These are phyloP conservation scores for Athelia sp. DNA, from an alignment of 1,284 basidiomycete genomes.

Conservation along the genomic window DNA sequence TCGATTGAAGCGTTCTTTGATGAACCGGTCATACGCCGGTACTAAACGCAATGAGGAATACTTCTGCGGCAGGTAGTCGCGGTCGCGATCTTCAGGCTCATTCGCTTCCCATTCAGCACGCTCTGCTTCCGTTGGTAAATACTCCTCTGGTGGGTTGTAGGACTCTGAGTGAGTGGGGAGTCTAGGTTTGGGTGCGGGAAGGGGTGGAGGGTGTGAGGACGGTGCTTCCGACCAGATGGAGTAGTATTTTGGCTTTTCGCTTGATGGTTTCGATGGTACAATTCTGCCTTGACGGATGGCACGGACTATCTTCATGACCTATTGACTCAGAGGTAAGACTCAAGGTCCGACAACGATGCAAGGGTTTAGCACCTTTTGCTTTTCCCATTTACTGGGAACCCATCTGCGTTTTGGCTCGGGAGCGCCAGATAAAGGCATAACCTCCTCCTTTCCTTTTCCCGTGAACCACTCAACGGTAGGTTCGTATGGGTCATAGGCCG, in stretches of 20 bases:
- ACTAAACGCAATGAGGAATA: conserved; percentile 84
- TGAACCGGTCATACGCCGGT: conserved; percentile 88
- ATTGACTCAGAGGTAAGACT: conserved; percentile 10
- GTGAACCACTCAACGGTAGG: conserved; percentile 97
- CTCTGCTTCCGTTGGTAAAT: conserved; percentile 88
- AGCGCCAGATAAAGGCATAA: conserved; percentile 87
- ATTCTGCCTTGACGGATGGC: conserved; percentile 97
- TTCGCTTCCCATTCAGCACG: conserved; percentile 79
- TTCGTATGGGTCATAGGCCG: conserved; percentile 87
- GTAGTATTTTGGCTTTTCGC: conserved; percentile 77
- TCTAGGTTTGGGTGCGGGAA: conserved; percentile 89
- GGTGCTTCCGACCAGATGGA: conserved; percentile 85
- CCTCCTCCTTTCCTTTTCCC: conserved; percentile 89
- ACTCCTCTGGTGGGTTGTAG: conserved; percentile 98
- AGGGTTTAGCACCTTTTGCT: conserved; percentile 78
- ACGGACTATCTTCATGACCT: conserved; percentile 99
- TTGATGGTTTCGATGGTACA: conserved; percentile 79
- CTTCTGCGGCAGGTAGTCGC: conserved; percentile 88
- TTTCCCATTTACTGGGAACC: conserved; percentile 99
- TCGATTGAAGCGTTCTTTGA: conserved; percentile 91
- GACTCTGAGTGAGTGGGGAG: conserved; percentile 93
- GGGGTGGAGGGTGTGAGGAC: conserved; percentile 67
- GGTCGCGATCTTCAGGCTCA: conserved; percentile 90
- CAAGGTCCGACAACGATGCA: neutral
- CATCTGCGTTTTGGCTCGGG: conserved; percentile 97